Percentiles rank a stretch among this genome's conserved stretches.
Conservation (phyloP, 441 rosid genomes). For the Erodium trifolium region DNA sequence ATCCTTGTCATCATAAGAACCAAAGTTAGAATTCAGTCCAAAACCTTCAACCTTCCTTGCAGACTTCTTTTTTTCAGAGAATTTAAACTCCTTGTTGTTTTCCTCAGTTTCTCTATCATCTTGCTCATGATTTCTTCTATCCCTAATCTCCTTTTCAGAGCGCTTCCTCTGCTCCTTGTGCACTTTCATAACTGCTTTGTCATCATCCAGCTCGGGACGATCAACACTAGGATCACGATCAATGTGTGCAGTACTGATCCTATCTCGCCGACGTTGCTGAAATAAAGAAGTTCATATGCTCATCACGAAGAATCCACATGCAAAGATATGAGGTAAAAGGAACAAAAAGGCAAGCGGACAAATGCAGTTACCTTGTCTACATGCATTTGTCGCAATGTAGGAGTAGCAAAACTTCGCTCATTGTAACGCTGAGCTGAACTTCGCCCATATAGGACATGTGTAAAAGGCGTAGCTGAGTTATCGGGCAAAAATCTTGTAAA, state of each 20-base stretch:
- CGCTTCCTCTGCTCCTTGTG: slow-evolving; percentile 66
- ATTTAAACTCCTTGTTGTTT: slow-evolving; percentile 44
- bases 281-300: slow-evolving; percentile 23
- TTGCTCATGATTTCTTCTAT: slow-evolving; percentile 36
- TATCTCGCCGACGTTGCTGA: slow-evolving; percentile 53
- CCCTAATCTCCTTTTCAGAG: slow-evolving; percentile 60
- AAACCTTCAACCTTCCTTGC: slow-evolving; percentile 37
- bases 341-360: slow-evolving; percentile 10
- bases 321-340: slow-evolving; percentile 24
- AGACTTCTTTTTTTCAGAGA: slow-evolving; percentile 43
- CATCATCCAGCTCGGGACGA: slow-evolving; percentile 52
- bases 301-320: slow-evolving; percentile 15
- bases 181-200: slow-evolving; percentile 36
- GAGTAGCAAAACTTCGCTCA: slow-evolving; percentile 59
- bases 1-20: slow-evolving; percentile 64
- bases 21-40: slow-evolving; percentile 43
- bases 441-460: slow-evolving; percentile 42
- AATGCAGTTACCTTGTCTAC: slow-evolving; percentile 55
- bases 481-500: slow-evolving; percentile 88
- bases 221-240: slow-evolving; percentile 55
- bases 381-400: slow-evolving; percentile 42
- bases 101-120: slow-evolving; percentile 60
- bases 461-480: slow-evolving; percentile 57
- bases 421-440: slow-evolving; percentile 37
- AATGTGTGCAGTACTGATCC: slow-evolving; percentile 39